Evolutionary conservation across 192 early-diverging fungal genomes (phyloP), one percentile per base, ranked within the genome.

Genomic region (Coemansia sp.): DNA sequence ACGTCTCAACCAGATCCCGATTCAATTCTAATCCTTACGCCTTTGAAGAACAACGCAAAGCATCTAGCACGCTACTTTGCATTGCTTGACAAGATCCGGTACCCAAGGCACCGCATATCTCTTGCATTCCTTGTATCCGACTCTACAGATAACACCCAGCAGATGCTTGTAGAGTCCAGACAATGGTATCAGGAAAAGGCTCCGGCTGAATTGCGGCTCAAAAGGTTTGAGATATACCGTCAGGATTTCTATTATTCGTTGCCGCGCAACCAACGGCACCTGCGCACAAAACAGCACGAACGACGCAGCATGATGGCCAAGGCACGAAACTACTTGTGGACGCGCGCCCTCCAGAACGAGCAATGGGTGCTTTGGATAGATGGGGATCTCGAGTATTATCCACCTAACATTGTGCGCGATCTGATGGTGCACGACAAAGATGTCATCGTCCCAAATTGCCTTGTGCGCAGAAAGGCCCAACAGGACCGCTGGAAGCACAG

Each of bases 361-460:
- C 80, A 84, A 11, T 91, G 90, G 90, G 89, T 91, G 13, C 75
- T 91, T 12, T 91, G 90, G 90, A 73, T 91, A 5, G 90, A 91
- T 48, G 86, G 84, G 13, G 90, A 91, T 71, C 84, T 91, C n/a
- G 76, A 87, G 22, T 83, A 86, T 61, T 91, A 90, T 47, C 85
- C 90, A 6, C 78, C 82, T 8, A 84, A 81, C 19, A 65, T 90
- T 47, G 62, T 90, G 16, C 74, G 77, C 22, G 85, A 88, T 39
- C 65, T 91, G 68, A 91, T 89, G 69, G 68, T 74, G 0, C 69
- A 86, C 45, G 80, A 88, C 67, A 91, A 87, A 52, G 90, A 91
- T 65, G 79, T 91, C 22, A 78, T 91, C 41, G 89, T 82, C 6
- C 89, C 90, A 22, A 88, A 89, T 66, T 88, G 87, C 42, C 72